These are phyloP conservation scores for Castanopsis chinensis DNA, from an alignment of 306 rosid genomes.

Conservation along the genomic window DNA sequence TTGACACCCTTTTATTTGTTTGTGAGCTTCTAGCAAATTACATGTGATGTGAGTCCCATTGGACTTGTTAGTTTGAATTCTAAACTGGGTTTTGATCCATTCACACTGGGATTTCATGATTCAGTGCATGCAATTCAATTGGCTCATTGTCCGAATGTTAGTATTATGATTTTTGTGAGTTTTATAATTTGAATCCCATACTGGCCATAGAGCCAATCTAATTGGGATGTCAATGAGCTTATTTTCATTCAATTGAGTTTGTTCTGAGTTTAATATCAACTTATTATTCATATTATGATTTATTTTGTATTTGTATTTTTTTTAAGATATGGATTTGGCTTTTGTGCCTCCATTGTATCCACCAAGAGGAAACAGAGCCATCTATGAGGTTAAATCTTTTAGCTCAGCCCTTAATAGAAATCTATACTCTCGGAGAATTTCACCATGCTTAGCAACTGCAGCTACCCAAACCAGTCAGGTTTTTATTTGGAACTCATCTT, in stretches of 20 bases:
- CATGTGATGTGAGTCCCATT: neutral
- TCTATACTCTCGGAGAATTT: conserved; percentile 23
- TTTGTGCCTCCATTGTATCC: conserved; percentile 27
- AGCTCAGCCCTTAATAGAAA: conserved; percentile 14
- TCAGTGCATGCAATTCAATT: neutral
- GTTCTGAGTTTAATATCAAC: neutral
- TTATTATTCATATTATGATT: neutral
- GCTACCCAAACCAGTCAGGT: conserved; percentile 43
- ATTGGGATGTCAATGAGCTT: neutral
- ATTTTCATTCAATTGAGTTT: neutral
- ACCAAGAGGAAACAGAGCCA: conserved; percentile 25
- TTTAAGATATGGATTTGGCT: conserved; percentile 39
- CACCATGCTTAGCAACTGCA: conserved; percentile 22
- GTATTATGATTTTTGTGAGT: neutral
- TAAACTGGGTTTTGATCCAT: neutral
- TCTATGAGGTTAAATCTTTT: conserved; percentile 16
- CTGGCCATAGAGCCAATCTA: no score
- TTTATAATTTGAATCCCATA: no score
- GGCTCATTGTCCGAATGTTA: neutral
- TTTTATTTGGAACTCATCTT: neutral
- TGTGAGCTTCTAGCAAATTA: neutral
- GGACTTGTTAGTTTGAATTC: neutral
- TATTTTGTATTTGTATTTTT: neutral
- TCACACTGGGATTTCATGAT: neutral
- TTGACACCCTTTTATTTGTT: neutral